Evolutionary conservation across 495 filamentous ascomycete genomes (phyloP).

Genomic region (Hypoxylon fragiforme): DNA sequence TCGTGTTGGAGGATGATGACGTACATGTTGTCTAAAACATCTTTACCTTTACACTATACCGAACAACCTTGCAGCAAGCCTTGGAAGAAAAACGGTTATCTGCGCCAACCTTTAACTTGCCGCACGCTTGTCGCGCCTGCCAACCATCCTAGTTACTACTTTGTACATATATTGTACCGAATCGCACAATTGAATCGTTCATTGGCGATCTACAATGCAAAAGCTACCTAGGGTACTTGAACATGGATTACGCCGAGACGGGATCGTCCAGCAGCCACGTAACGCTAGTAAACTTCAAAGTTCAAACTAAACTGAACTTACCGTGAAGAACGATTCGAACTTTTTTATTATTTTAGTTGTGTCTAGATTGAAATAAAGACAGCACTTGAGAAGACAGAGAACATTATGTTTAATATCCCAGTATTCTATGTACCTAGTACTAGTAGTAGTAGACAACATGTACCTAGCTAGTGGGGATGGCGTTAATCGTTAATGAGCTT

Average conservation of each 20-base stretch:
- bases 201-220: conserved; percentile 21
- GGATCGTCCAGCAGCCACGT: conserved; percentile 13
- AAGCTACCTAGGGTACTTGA: too few relatives aligned
- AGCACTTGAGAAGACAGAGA: too few relatives aligned
- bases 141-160: too few relatives aligned
- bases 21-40: conserved; percentile 12
- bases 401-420: too few relatives aligned
- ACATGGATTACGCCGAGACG: conserved; percentile 27
- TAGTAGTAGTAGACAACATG: too few relatives aligned
- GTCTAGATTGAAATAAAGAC: too few relatives aligned
- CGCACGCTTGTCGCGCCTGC: not conserved
- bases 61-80: not conserved
- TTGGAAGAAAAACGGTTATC: not conserved
- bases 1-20: conserved; percentile 7
- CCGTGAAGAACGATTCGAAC: not conserved
- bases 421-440: too few relatives aligned
- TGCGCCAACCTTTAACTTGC: conserved; percentile 3
- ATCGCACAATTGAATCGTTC: too few relatives aligned
- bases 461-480: not conserved
- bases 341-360: not conserved
- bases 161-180: too few relatives aligned
- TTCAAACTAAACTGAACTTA: not conserved
- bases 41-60: too few relatives aligned
- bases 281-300: not conserved
- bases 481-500: not conserved